Evolutionary conservation across 1,284 basidiomycete species (phyloP), one percentile per base, ranked within the genome.

Genomic region (Takashimella tepidaria): DNA sequence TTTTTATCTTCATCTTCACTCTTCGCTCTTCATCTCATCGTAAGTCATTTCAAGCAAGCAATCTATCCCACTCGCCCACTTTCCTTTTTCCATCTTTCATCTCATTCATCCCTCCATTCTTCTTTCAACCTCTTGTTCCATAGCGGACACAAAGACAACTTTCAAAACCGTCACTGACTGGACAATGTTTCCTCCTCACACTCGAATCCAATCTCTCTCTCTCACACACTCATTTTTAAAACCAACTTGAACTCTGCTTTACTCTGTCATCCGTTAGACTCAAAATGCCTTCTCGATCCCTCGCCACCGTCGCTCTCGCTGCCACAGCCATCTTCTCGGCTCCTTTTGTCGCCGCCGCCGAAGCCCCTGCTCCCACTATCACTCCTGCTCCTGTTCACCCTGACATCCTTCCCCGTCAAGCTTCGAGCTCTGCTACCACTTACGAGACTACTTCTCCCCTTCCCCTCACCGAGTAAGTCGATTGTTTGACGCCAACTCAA

Each of bases 391-490:
- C 31, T 16, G 31, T 37, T 16, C 31, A 37, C 31, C 31, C 31
- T 8, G 31, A 37, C 31, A 16, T 37, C 31, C 31, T 37, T 16
- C 31, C 31, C 16, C 31, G 31, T 37, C 31, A 37, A 16, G 50
- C 44, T 16, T n/a, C n/a, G n/a, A n/a, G n/a, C n/a, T 25, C 25
- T 27, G 20, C 42, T 6, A 26, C 42, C 23, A 20, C 49, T 22
- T 24, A 3, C 21, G 50, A 50, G 44, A 54, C 55, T 5, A 52
- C 50, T 5, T 52, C 50, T 19, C 56, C 56, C n/a, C 25, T 49
- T 6, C 56, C 56, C 0, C 40, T 58, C n/a, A 58, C 56, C 42
- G 56, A 58, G 55, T 53, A 41, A n/a, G 46, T 31, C 5, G 3
- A 16, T 37, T 1, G 21, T 5, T 4, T 20, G 41, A 4, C 41